Evolutionary conservation across 208 protist genomes (phyloP).

Genomic region (Leishmania major): DNA sequence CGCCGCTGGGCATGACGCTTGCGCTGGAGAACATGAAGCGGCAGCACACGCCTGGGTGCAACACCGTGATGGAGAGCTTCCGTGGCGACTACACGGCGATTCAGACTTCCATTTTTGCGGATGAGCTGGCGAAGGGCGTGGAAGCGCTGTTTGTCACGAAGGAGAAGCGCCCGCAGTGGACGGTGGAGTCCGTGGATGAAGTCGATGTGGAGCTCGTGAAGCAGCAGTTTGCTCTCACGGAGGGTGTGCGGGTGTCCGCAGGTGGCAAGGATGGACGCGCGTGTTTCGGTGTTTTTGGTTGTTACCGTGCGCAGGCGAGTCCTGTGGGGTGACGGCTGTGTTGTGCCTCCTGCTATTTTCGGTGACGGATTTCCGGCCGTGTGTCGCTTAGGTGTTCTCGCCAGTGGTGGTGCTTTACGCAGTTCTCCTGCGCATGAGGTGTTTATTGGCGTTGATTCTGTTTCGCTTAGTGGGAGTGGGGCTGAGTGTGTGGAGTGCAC

Average conservation of each 20-base stretch:
- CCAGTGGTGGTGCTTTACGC: too few relatives aligned
- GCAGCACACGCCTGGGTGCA: constrained; percentile 11
- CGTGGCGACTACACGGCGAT: constrained; percentile 40
- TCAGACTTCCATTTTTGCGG: constrained; percentile 4
- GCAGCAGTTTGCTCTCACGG: background rate
- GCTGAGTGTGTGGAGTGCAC: too few relatives aligned
- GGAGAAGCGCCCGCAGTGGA: constrained; percentile 45
- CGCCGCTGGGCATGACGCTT: constrained; percentile 56
- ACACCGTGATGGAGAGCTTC: constrained; percentile 14
- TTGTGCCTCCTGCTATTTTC: background rate
- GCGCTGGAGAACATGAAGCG: constrained; percentile 51
- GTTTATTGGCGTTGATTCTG: too few relatives aligned
- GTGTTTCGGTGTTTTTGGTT: too few relatives aligned
- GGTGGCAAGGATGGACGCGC: too few relatives aligned
- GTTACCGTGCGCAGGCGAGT: background rate
- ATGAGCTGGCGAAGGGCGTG: constrained; percentile 56
- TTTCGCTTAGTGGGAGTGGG: too few relatives aligned
- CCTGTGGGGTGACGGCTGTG: background rate
- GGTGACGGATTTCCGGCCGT: background rate
- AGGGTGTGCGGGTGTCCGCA: background rate
- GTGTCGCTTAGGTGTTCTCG: background rate
- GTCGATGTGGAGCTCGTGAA: constrained; percentile 24
- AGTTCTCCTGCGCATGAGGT: too few relatives aligned
- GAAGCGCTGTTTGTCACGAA: constrained; percentile 48
- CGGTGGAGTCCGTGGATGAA: constrained; percentile 35